phyloP scores from a whole-genome alignment of 768 basidiomycete genomes.

The Amanita muscaria region DNA sequence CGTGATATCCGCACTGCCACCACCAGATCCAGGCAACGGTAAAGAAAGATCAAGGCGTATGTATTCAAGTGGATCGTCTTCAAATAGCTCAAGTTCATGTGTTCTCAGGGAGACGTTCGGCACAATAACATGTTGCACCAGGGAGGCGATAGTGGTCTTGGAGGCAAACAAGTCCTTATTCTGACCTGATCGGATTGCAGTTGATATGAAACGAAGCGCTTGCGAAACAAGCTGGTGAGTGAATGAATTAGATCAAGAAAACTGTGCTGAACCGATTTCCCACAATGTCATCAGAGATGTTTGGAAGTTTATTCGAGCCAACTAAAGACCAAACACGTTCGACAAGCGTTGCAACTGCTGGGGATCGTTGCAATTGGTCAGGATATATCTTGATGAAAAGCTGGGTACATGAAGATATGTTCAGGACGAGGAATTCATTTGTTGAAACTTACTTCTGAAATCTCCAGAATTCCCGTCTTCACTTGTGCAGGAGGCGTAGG shows the following conservation, averaged over 20 bases:
- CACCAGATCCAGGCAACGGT: slow-evolving; percentile 38
- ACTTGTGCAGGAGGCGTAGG: slow-evolving; percentile 86
- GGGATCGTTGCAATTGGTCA: slow-evolving; percentile 58
- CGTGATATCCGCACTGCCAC: slow-evolving; percentile 43
- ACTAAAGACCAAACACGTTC: slow-evolving; percentile 87
- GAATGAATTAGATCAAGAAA: background rate
- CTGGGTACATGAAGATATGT: slow-evolving; percentile 23
- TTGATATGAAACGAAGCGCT: slow-evolving; percentile 84
- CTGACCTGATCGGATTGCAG: slow-evolving; percentile 81
- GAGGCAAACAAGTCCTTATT: slow-evolving; percentile 77
- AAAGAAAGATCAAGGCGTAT: slow-evolving; percentile 79
- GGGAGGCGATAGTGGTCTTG: slow-evolving; percentile 68
- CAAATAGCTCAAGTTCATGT: slow-evolving; percentile 91
- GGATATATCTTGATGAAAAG: slow-evolving; percentile 79
- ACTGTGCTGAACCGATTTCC: slow-evolving; percentile 14
- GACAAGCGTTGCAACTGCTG: slow-evolving; percentile 66
- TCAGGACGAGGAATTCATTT: slow-evolving; percentile 3
- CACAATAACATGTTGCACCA: slow-evolving; percentile 85
- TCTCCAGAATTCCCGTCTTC: slow-evolving; percentile 85
- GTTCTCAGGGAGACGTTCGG: slow-evolving; percentile 88
- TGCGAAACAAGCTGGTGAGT: slow-evolving; percentile 71
- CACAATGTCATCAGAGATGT: slow-evolving; percentile 68
- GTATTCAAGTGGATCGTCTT: slow-evolving; percentile 94
- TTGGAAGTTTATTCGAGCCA: slow-evolving; percentile 60
- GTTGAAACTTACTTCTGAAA: slow-evolving; percentile 59